Base-by-base conservation (phyloP, 768 basidiomycete species). In the Coprinopsis marcescibilis region DNA sequence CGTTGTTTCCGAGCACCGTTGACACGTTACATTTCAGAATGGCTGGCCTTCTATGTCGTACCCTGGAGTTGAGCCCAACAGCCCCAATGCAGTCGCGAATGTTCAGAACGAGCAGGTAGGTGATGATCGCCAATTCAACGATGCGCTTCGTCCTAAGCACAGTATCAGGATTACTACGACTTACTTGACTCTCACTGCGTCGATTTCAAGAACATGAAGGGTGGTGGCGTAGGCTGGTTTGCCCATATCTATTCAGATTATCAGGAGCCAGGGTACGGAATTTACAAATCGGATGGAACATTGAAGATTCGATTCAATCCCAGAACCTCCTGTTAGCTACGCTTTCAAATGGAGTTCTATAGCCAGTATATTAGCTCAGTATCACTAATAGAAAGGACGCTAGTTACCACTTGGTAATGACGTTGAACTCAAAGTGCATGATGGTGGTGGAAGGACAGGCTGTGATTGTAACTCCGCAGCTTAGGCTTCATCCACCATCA, bases 141-240 rank as follows among this genome's bases (percentile, higher is more conserved):
- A 42, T 26, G 30, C 10, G 19, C 19, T 15, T 8, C 20, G 30
- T 25, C 26, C 11, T 26, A 35, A 23, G 10, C 6, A 26, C 30
- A n/a, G 25, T 17, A 38, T n/a, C 45, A 85, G 76, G 75, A 71
- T 47, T 89, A 87, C 56, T 87, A 69, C 51, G 61, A 62, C 15
- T 60, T 89, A 11, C 73, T 89, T 13, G 83, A 89, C 52, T 59
- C 66, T 1, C 74, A 83, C 45, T 89, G 86, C 56, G 55, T 66
- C 8, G 70, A 78, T 54, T 69, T 89, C 56, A 89, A 89, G 63
- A 56, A 52, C 0, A 75, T 76, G 20, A 57, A 64, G 13, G 75
- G 74, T 2, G 84, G 84, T 17, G 84, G 84, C 19, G 65, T 88
- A 27, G 84, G 86, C 10, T 89, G 86, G 87, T 89, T 89, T 55